phyloP scores from a whole-genome alignment of 23 red algal species.

The Gracilaria vermiculophylla region DNA sequence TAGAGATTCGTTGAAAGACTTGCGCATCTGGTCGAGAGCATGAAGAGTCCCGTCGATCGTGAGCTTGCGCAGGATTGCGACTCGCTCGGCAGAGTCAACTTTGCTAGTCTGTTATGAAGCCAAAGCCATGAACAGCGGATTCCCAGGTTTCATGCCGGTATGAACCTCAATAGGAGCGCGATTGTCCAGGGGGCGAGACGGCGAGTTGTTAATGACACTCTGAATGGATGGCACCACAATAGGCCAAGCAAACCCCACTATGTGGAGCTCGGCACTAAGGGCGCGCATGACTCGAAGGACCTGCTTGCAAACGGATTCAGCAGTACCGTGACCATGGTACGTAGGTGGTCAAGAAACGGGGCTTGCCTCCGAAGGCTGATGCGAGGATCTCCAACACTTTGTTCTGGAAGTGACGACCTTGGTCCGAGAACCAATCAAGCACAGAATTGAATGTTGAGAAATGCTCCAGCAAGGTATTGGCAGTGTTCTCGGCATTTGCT shows the following conservation, averaged over 20 bases:
- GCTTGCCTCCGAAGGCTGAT: neutral
- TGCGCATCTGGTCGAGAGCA: neutral
- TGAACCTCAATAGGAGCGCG: neutral
- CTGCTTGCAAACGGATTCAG: slow-evolving; percentile 1
- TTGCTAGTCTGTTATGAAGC: neutral
- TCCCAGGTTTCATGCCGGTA: neutral
- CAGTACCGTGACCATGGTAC: neutral
- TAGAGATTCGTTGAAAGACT: neutral
- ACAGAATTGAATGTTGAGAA: neutral
- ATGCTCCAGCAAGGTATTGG: neutral
- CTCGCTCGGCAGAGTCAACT: neutral
- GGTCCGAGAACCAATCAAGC: neutral
- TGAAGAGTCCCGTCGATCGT: neutral
- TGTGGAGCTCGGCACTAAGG: neutral
- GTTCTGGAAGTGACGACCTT: slow-evolving; percentile 34
- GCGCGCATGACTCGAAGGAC: neutral
- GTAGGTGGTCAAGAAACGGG: slow-evolving; percentile 7
- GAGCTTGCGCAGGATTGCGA: neutral
- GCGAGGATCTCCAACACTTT: neutral
- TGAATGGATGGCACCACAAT: neutral
- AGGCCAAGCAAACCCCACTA: neutral
- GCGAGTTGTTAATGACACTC: neutral
- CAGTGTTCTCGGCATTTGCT: neutral
- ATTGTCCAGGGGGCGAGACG: neutral
- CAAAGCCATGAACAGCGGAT: neutral